A percentile compares a stretch with the other conserved stretches of the same genome.
phyloP scores from a whole-genome alignment of 352 stramenopile genomes.

The Pythium rhizo-oryzae region DNA sequence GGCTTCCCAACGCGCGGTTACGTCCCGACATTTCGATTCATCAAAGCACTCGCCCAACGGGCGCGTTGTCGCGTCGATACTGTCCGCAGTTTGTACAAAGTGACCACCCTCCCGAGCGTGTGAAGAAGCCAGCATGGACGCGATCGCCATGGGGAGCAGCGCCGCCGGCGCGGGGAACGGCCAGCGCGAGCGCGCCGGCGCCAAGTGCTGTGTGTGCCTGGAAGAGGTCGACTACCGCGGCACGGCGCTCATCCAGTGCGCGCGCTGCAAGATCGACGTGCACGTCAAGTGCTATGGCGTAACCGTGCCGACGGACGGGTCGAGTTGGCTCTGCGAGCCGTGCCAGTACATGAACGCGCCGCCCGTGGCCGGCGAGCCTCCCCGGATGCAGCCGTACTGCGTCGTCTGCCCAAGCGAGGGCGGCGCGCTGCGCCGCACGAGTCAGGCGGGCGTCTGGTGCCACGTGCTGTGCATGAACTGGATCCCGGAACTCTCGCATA shows the following conservation, averaged over 20 bases:
- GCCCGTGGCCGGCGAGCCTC: background rate
- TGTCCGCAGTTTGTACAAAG: background rate
- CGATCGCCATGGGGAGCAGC: background rate
- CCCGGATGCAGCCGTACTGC: slow-evolving; percentile 48
- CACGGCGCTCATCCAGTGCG: slow-evolving; percentile 65
- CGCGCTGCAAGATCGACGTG: slow-evolving; percentile 59
- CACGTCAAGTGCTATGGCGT: slow-evolving; percentile 84
- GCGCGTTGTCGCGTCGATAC: background rate
- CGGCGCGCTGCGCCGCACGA: slow-evolving; percentile 72
- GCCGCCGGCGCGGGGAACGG: background rate
- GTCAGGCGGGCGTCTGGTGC: slow-evolving; percentile 63
- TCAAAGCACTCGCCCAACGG: background rate
- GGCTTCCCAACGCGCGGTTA: no score
- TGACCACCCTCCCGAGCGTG: background rate
- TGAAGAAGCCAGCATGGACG: background rate
- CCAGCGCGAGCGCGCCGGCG: background rate
- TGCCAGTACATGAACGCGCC: slow-evolving; percentile 44
- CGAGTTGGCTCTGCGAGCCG: slow-evolving; percentile 68
- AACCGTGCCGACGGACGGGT: slow-evolving; percentile 40
- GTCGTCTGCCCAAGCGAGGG: slow-evolving; percentile 70
- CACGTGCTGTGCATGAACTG: slow-evolving; percentile 88
- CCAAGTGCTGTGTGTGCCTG: slow-evolving; percentile 75
- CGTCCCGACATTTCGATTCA: no score
- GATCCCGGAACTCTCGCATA: slow-evolving; percentile 88
- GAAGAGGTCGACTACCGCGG: slow-evolving; percentile 62